A percentile compares a stretch with the other conserved stretches of the same genome.
phyloP scores from a whole-genome alignment of 1,284 basidiomycete genomes.

The Ganoderma lucidum region DNA sequence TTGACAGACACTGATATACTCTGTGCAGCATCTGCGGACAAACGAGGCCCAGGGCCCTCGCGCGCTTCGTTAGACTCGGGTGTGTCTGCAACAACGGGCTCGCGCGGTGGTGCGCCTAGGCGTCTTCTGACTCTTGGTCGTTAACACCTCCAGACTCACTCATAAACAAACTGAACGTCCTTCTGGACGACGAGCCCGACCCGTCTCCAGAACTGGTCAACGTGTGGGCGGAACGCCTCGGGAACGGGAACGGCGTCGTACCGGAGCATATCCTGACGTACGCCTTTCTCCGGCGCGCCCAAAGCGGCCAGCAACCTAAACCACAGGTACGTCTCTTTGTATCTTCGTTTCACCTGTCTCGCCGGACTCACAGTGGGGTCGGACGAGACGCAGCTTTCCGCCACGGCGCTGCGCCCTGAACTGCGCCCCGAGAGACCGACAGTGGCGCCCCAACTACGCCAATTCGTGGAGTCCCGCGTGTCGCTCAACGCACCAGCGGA shows the following conservation, averaged over 20 bases:
- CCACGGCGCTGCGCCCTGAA: too few relatives aligned
- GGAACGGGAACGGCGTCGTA: background rate
- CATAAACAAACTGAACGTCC: slow-evolving; percentile 1
- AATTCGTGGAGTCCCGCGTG: background rate
- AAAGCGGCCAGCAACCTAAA: too few relatives aligned
- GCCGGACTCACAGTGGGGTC: background rate
- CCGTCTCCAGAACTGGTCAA: background rate
- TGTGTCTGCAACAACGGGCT: background rate
- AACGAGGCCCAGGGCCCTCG: background rate
- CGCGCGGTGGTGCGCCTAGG: too few relatives aligned
- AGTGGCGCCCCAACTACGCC: background rate
- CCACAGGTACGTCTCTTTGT: too few relatives aligned
- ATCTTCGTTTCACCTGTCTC: too few relatives aligned
- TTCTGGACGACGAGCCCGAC: slow-evolving; percentile 7
- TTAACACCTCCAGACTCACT: background rate
- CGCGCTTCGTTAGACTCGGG: background rate
- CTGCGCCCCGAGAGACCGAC: background rate
- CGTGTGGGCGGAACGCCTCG: slow-evolving; percentile 8
- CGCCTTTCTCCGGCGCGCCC: background rate
- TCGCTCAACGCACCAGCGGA: background rate
- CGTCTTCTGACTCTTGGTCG: background rate
- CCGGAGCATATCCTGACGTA: background rate
- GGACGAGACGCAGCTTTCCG: background rate
- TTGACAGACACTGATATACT: too few relatives aligned
- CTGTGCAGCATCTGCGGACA: background rate